phyloP scores from a whole-genome alignment of 345 rosid genomes.

The Rhodamnia rubescens region DNA sequence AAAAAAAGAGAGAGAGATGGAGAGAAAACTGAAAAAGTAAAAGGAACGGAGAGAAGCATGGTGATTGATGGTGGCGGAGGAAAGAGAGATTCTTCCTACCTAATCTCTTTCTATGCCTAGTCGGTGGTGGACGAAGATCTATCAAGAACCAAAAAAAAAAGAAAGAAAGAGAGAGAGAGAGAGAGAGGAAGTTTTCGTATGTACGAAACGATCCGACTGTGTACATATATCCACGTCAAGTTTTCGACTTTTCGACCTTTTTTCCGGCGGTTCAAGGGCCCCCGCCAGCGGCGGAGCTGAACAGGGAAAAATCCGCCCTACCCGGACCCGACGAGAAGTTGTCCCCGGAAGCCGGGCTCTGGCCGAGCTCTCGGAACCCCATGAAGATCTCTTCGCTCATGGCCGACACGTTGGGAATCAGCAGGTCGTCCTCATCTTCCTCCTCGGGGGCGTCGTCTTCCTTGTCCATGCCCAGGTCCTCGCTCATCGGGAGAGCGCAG shows the following conservation, averaged over 20 bases:
- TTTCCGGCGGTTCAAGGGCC: not conserved
- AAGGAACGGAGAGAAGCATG: not conserved
- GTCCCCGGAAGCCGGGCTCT: conserved; percentile 7
- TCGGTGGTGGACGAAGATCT: not conserved
- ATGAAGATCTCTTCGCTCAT: conserved; percentile 21
- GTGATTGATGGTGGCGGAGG: not conserved
- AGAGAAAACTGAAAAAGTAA: not conserved
- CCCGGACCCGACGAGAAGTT: not conserved
- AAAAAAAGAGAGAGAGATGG: not conserved
- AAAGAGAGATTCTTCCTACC: conserved; percentile 11
- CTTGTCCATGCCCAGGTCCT: conserved; percentile 4
- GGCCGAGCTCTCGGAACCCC: conserved; percentile 24
- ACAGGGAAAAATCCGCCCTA: not conserved
- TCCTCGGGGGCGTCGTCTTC: conserved; percentile 2
- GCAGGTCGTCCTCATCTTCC: conserved; percentile 31
- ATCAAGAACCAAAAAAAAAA: not conserved
- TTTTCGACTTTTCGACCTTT: not conserved
- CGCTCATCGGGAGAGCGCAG: not conserved
- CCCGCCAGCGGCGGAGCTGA: not conserved
- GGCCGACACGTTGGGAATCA: conserved; percentile 40
- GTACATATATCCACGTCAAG: not conserved
- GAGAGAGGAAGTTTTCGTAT: not conserved
- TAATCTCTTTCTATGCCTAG: conserved; percentile 2
- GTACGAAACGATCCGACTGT: not conserved
- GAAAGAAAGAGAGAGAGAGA: not conserved